These are phyloP conservation scores for Sicyos baderoa DNA, from an alignment of 306 rosid species.

Conservation along the genomic window DNA sequence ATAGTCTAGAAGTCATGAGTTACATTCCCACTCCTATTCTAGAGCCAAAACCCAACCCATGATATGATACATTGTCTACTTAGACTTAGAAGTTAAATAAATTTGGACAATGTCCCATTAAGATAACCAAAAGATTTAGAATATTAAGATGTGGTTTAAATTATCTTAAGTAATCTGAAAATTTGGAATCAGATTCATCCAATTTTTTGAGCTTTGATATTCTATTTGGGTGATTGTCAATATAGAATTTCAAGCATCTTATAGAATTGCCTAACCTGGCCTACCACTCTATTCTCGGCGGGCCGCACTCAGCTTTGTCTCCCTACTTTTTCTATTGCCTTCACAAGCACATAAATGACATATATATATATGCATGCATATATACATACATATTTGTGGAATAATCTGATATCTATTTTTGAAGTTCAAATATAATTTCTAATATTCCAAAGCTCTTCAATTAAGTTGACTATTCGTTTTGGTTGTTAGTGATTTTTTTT, in stretches of 20 bases:
- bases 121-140: background rate
- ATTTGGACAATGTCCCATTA: background rate
- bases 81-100: background rate
- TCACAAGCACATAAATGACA: too few relatives aligned
- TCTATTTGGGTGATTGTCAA: conserved; percentile 14
- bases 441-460: too few relatives aligned
- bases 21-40: background rate
- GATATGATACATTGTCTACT: background rate
- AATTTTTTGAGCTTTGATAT: background rate
- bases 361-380: background rate
- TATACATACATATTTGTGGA: background rate
- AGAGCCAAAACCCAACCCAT: background rate
- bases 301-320: conserved; percentile 10
- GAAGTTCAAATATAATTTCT: background rate
- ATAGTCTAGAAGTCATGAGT: too few relatives aligned
- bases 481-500: background rate
- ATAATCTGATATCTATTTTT: background rate
- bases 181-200: conserved; percentile 9
- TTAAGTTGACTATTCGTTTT: too few relatives aligned
- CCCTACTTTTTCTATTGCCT: background rate
- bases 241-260: conserved; percentile 1
- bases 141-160: background rate
- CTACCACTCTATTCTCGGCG: conserved; percentile 17
- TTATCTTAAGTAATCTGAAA: background rate
- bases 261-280: background rate